Base-by-base conservation (phyloP, 2,329 filamentous ascomycete genomes). In the Hortaea sp. region DNA sequence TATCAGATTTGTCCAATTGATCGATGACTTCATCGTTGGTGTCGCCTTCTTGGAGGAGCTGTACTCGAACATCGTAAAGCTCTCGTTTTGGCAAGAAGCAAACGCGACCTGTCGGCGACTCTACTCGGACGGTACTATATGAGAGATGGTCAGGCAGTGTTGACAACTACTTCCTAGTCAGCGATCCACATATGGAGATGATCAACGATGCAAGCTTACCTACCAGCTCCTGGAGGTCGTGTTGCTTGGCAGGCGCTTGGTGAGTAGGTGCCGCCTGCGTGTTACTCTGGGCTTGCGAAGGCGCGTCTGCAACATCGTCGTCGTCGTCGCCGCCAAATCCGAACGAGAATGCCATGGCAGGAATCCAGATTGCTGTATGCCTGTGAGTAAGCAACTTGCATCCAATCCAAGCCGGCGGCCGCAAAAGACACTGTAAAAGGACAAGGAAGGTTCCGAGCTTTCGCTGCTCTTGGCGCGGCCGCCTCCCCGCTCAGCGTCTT, bases 1-100 rank as follows among this genome's bases (percentile, higher is more conserved):
- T 81, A 64, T 92, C 86, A 52, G 85, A 80, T 48, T 74, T 73
- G 32, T 79, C 81, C 27, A 88, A 67, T 51, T 76, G 73, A 35
- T 79, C 81, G 32, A 87, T 69, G 1, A 73, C 71, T 27, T 56
- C 49, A 28, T 71, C 68, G 45, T 52, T 70, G 20, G 64, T 65
- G 7, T 65, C 59, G 48, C 58, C 69, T 44, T 73, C 71, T 59
- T 82, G 84, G 81, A 90, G 88, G 48, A 92, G 70, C 69, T 92
- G 86, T 34, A 88, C 74, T 31, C 84, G 76, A 35, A 90, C 81
- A 61, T 92, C 86, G 78, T 85, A 90, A 40, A 92, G 72, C 62
- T 89, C 85, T 48, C 86, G 77, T 35, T 85, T 78, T 0, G 85
- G 85, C 6, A 92, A 70, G 34, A 64, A 66, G 7, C 83, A 61